These are phyloP conservation scores for Globisporangium acanthophoron DNA, from an alignment of 352 stramenopile species.

Conservation along the genomic window DNA sequence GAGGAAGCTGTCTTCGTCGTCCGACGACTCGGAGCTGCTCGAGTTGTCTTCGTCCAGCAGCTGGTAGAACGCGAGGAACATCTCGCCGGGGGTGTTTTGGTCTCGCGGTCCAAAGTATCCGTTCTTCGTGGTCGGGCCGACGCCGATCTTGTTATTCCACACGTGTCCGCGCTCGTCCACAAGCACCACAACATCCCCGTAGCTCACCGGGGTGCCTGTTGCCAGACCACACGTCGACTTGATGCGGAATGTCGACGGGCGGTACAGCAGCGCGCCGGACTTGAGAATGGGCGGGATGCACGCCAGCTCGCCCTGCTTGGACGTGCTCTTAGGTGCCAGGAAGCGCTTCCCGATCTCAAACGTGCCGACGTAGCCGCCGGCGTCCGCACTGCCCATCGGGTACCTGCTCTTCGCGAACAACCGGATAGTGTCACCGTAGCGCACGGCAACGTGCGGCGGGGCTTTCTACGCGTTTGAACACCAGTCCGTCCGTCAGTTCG, in stretches of 20 bases:
- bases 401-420: slow-evolving; percentile 67
- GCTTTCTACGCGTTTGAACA: slow-evolving; percentile 27
- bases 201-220: slow-evolving; percentile 62
- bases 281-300: slow-evolving; percentile 54
- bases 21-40: slow-evolving; percentile 48
- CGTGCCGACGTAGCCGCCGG: slow-evolving; percentile 62
- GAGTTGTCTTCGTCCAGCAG: slow-evolving; percentile 30
- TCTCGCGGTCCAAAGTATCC: slow-evolving; percentile 75
- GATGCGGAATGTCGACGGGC: slow-evolving; percentile 56
- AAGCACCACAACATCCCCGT: slow-evolving; percentile 80
- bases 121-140: slow-evolving; percentile 68
- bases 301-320: slow-evolving; percentile 61
- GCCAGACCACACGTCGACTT: slow-evolving; percentile 53
- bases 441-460: slow-evolving; percentile 56
- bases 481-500: background rate
- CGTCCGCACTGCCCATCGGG: slow-evolving; percentile 2
- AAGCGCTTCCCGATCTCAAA: slow-evolving; percentile 65
- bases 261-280: slow-evolving; percentile 32
- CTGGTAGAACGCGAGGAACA: slow-evolving; percentile 79
- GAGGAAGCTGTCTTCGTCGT: slow-evolving; percentile 58
- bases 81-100: slow-evolving; percentile 62
- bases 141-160: slow-evolving; percentile 87
- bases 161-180: slow-evolving; percentile 54
- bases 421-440: slow-evolving; percentile 64
- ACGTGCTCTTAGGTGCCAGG: slow-evolving; percentile 45